phyloP scores from a whole-genome alignment of 306 rosid genomes.

The Hippophae tibetana region DNA sequence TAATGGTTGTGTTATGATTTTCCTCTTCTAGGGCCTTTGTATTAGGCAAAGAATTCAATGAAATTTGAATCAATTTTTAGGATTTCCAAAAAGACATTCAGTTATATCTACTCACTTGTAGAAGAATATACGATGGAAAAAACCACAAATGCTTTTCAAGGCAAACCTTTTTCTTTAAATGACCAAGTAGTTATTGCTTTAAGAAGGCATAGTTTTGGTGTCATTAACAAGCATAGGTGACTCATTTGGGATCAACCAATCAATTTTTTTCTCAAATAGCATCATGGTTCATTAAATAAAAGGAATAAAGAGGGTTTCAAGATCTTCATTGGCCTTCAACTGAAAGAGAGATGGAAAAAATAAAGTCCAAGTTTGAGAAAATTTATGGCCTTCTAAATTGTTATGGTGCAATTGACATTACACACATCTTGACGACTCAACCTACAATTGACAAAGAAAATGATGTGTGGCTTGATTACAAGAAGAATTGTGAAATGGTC shows the following conservation, averaged over 20 bases:
- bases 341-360: constrained; percentile 50
- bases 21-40: constrained; percentile 47
- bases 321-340: constrained; percentile 75
- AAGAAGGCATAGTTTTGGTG: constrained; percentile 81
- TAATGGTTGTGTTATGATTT: no score
- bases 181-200: constrained; percentile 89
- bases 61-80: constrained; percentile 71
- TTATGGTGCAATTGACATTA: constrained; percentile 73
- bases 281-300: constrained; percentile 77
- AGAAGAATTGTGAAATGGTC: constrained; percentile 81
- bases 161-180: constrained; percentile 48
- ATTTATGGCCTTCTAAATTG: constrained; percentile 66
- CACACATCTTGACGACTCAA: constrained; percentile 77
- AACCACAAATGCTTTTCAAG: constrained; percentile 39
- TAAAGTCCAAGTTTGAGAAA: constrained; percentile 59
- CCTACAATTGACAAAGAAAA: constrained; percentile 40
- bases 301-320: constrained; percentile 74
- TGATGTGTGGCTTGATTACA: constrained; percentile 61
- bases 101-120: constrained; percentile 74
- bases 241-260: constrained; percentile 56
- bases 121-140: constrained; percentile 52
- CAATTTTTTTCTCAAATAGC: constrained; percentile 80
- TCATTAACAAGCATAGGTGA: constrained; percentile 62
- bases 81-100: constrained; percentile 72
- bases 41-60: constrained; percentile 33